A percentile compares a stretch with the other conserved stretches of the same genome.
Evolutionary conservation across 1,284 basidiomycete species (phyloP).

Genomic region (Leccinum idahoense): DNA sequence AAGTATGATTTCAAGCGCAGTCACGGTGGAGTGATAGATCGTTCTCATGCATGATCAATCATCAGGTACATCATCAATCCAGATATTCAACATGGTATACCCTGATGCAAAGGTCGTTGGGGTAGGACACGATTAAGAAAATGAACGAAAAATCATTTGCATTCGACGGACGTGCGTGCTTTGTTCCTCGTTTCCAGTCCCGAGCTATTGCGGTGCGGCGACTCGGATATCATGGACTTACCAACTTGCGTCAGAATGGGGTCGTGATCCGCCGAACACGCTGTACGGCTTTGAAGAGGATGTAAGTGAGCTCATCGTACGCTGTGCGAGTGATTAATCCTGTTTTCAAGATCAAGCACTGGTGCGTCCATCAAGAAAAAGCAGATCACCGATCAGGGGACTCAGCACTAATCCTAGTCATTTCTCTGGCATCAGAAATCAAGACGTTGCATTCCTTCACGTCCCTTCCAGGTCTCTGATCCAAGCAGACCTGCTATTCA

Average conservation of each 20-base stretch:
- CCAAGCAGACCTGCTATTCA: constrained; percentile 86
- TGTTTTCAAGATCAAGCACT: constrained; percentile 52
- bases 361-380: constrained; percentile 34
- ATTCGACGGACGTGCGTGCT: constrained; percentile 56
- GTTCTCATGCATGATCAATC: neutral
- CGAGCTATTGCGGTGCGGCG: neutral
- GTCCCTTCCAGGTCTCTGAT: constrained; percentile 73
- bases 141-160: constrained; percentile 39
- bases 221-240: neutral
- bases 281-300: constrained; percentile 83
- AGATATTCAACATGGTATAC: constrained; percentile 70
- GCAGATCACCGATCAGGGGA: neutral
- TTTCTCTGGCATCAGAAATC: constrained; percentile 79
- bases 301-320: constrained; percentile 35
- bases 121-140: constrained; percentile 46
- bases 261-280: constrained; percentile 54
- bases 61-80: constrained; percentile 62
- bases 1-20: constrained; percentile 38
- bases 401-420: constrained; percentile 42
- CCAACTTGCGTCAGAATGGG: constrained; percentile 45
- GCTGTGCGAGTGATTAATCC: neutral
- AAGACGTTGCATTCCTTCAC: constrained; percentile 90
- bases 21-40: neutral
- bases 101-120: constrained; percentile 74
- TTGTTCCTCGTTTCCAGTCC: neutral